Evolutionary conservation across 495 filamentous ascomycete species (phyloP), one percentile per base, ranked within the genome.

Genomic region (Zalerion maritima): DNA sequence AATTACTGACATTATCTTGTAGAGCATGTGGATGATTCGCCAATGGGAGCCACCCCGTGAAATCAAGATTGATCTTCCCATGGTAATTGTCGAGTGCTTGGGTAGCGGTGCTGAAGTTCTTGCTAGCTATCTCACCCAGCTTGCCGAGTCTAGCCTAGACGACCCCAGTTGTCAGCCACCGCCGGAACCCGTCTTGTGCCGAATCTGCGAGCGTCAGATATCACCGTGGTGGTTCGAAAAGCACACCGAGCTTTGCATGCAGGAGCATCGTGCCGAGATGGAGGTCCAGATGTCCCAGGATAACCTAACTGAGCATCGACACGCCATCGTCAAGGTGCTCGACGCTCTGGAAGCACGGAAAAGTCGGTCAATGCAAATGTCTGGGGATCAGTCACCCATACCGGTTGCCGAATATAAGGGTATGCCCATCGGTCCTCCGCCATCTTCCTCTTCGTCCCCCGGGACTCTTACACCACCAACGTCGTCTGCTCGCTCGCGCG

Each of bases 211-310:
- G 47, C 81, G 91, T 25, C 82, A 94, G 37, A 94, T 97, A 23
- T 81, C 81, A n/a, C 84, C 89, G 10, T 97, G 89, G 89, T 96
- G 89, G 91, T 97, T 97, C 42, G 86, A 94, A 53, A 96, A 94
- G 52, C 89, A 97, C 46, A 92, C 89, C 0, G 89, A 97, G 38
- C 67, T 94, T 6, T 97, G 89, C 47, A 60, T 93, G 30, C 83
- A 94, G 49, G 89, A 97, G 48, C 89, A 97, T 50, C 74, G 78
- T 25, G 87, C 91, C 1, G 89, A 97, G 50, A 87, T 93, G 78
- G 87, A 94, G 34, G 86, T 97, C 7, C 86, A 94, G 44, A 71
- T 94, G 52, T 75, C 83, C 17, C 89, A 97, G 46, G 89, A 97
- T 44, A 80, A 70, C 38, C 63, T 97, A 22, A 78, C 72, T n/a